Evolutionary conservation across 371 early-diverging fungal genomes (phyloP).

Genomic region (Rhizopus arrhizus): DNA sequence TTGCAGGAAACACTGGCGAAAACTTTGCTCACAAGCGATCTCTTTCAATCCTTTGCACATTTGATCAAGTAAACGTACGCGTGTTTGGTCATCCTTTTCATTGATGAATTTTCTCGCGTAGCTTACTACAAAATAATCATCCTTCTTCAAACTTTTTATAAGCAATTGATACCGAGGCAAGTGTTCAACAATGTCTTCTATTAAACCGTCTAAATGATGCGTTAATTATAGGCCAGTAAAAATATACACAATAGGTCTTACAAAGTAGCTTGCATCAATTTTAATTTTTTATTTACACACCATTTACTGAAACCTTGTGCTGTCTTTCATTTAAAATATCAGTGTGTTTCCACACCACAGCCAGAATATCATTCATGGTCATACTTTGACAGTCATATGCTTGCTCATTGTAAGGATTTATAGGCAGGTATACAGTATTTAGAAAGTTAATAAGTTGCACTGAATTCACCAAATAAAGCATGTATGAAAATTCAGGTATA

Average conservation of each 20-base stretch:
- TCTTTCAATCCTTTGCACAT: slow-evolving; percentile 7
- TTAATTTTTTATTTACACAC: neutral
- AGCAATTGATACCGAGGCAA: slow-evolving; percentile 20
- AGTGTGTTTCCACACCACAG: slow-evolving; percentile 16
- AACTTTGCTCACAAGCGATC: slow-evolving; percentile 16
- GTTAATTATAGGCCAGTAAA: slow-evolving; percentile 18
- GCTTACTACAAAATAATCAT: slow-evolving; percentile 9
- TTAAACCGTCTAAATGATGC: slow-evolving; percentile 19
- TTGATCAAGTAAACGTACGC: slow-evolving; percentile 11
- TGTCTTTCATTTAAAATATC: slow-evolving; percentile 18
- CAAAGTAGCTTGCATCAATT: slow-evolving; percentile 9
- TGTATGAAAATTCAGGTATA: neutral
- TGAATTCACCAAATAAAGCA: slow-evolving; percentile 9
- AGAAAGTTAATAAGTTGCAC: slow-evolving; percentile 13
- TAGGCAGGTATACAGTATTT: slow-evolving; percentile 11
- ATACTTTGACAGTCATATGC: slow-evolving; percentile 12
- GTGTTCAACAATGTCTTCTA: slow-evolving; percentile 22
- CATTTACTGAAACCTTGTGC: slow-evolving; percentile 19
- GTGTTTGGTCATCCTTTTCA: slow-evolving; percentile 6
- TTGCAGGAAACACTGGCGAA: slow-evolving; percentile 14
- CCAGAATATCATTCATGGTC: slow-evolving; percentile 18
- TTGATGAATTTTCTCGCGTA: slow-evolving; percentile 10
- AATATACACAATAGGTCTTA: slow-evolving; percentile 26
- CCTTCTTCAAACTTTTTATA: slow-evolving; percentile 18
- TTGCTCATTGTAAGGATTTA: slow-evolving; percentile 14